Evolutionary conservation across 2,329 filamentous ascomycete species (phyloP).

Genomic region (Botrytis byssoidea): DNA sequence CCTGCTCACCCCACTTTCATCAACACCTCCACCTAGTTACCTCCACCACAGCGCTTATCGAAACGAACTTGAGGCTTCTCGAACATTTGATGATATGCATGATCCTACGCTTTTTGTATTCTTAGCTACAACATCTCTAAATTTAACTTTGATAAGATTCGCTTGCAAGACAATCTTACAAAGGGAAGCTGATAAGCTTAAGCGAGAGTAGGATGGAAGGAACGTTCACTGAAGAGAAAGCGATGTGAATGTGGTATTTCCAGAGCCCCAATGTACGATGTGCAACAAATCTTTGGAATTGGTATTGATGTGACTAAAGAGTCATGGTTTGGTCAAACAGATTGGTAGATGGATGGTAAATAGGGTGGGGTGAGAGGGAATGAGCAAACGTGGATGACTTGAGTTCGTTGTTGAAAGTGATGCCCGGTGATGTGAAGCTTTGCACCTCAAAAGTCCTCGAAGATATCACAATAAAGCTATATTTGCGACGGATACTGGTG

Average conservation of each 20-base stretch:
- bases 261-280: constrained; percentile 3
- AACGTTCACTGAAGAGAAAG: neutral
- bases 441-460: neutral
- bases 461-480: neutral
- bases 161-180: neutral
- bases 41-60: neutral
- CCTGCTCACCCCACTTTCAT: neutral
- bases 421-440: neutral
- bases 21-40: neutral
- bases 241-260: neutral
- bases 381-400: neutral
- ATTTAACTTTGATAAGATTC: neutral
- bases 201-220: neutral
- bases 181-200: neutral
- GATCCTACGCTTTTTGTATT: neutral
- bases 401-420: neutral
- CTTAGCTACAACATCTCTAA: neutral
- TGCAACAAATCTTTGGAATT: neutral
- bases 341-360: neutral
- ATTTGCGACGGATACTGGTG: neutral
- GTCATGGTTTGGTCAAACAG: neutral
- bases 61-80: neutral
- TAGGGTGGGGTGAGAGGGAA: neutral
- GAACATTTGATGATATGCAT: neutral
- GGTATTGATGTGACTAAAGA: neutral